Base-by-base conservation (phyloP, 139 green algal genomes). In the Haematococcus lacustris region DNA sequence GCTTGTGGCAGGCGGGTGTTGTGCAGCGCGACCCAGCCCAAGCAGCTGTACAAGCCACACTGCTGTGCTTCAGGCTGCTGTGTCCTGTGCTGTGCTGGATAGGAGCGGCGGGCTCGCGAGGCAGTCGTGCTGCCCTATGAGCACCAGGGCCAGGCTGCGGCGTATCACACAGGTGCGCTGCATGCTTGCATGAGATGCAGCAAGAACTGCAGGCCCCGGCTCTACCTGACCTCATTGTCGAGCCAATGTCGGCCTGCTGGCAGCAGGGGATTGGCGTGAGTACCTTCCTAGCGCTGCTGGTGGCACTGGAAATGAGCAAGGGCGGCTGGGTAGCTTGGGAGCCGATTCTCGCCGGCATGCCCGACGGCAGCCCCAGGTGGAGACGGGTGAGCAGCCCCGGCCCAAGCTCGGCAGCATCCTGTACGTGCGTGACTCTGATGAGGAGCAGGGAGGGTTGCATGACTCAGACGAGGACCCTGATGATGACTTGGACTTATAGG, bases 381-480 rank as follows among this genome's bases (percentile, higher is more conserved):
- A 38, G 7, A 59, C 5, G 1, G 3, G 28, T 4, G 17, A 35
- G 28, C 3, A 33, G 60, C 33, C 60, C 26, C 32, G 37, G 21
- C n/a, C 30, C 1, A 4, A 3, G 25, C 1, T 92, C 51, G 89
- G 89, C 3, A 88, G 87, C 50, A 94, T 94, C 53, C 66, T 91
- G 67, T 94, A 94, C 53, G 82, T 91, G 25, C 73, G 89, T 0
- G 89, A 94, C 68, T 88, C 79, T 32, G 89, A 84, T 40, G 83
- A 80, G 26, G 89, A 93, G n/a, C 26, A 72, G 43, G 67, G 67
- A 25, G 67, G 67, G 2, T 32, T 72, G 76, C 72, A 82, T 51
- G 89, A 94, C 75, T 88, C 76, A 21, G 89, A 94, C 76, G 87
- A 94, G 75, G 89, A 94, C 60, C 87, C 88, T 6, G 89, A 94